Evolutionary conservation across 495 filamentous ascomycete genomes (phyloP).

Genomic region (Filosporella fistucella): DNA sequence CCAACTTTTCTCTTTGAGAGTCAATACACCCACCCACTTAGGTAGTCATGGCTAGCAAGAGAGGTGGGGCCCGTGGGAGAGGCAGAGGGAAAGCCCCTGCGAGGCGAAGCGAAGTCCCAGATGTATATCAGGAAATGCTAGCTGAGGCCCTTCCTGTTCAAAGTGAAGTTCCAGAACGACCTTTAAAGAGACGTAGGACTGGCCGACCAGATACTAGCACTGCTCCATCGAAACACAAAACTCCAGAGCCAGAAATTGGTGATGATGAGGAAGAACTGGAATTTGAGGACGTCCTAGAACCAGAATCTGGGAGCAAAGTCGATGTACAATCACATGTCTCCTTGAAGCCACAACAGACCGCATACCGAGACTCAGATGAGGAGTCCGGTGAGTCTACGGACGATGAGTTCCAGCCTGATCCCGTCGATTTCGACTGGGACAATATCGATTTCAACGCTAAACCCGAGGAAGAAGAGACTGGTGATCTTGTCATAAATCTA

Average conservation of each 20-base stretch:
- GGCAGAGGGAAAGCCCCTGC: conserved; percentile 13
- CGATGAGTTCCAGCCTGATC: too few species aligned
- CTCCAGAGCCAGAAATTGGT: conserved; percentile 16
- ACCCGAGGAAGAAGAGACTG: conserved; percentile 25
- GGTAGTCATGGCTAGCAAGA: too few species aligned
- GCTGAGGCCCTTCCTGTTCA: conserved; percentile 49
- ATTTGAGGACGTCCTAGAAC: conserved; percentile 33
- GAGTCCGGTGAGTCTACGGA: conserved; percentile 48
- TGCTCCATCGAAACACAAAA: conserved; percentile 9
- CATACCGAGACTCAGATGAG: conserved; percentile 18
- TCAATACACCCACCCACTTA: too few species aligned
- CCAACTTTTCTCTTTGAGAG: too few species aligned
- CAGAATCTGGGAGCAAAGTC: conserved; percentile 20
- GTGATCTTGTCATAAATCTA: conserved; percentile 23
- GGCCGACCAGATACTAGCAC: conserved; percentile 6
- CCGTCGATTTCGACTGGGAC: conserved; percentile 73
- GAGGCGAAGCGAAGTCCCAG: conserved; percentile 34
- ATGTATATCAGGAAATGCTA: conserved; percentile 66
- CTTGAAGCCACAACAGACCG: conserved; percentile 19
- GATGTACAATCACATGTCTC: not conserved
- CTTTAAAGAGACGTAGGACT: conserved; percentile 31
- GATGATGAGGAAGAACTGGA: conserved; percentile 30
- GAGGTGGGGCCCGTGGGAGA: conserved; percentile 9
- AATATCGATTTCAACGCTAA: conserved; percentile 43
- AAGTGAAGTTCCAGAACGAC: conserved; percentile 36